phyloP scores from a whole-genome alignment of 2,329 filamentous ascomycete genomes.

The Arachnopeziza araneosa region DNA sequence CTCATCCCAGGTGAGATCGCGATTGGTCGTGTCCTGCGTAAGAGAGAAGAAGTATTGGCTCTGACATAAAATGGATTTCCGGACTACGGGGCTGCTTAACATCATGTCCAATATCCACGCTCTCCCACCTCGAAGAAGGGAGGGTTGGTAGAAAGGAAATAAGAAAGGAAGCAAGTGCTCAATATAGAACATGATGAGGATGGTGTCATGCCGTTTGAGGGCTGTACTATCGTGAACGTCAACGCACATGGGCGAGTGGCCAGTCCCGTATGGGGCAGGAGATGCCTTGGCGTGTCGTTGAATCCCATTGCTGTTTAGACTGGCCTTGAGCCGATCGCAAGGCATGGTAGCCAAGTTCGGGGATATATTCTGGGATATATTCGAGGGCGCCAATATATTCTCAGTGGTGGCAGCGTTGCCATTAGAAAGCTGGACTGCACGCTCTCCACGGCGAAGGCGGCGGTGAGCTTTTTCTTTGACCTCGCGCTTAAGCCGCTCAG shows the following conservation, averaged over 20 bases:
- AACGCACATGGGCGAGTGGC: constrained; percentile 10
- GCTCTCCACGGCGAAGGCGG: constrained; percentile 34
- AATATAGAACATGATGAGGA: constrained; percentile 52
- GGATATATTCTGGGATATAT: too few species aligned
- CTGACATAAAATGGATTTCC: constrained; percentile 49
- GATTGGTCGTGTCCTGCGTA: constrained; percentile 6
- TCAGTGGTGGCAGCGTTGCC: background rate
- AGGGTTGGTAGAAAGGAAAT: constrained; percentile 57
- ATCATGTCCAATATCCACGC: constrained; percentile 56
- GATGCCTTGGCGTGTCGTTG: constrained; percentile 10
- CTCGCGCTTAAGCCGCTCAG: constrained; percentile 49
- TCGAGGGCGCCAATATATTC: background rate
- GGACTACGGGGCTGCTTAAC: constrained; percentile 49
- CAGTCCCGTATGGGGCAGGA: constrained; percentile 3
- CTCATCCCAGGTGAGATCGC: constrained; percentile 37
- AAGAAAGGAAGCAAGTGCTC: constrained; percentile 58
- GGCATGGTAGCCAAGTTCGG: background rate
- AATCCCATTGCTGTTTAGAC: constrained; percentile 7
- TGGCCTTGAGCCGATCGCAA: background rate
- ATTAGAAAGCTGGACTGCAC: constrained; percentile 1
- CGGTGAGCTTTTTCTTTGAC: constrained; percentile 49
- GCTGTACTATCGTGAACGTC: constrained; percentile 8
- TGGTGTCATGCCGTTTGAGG: constrained; percentile 15
- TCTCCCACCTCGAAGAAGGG: constrained; percentile 49
- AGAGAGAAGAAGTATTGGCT: constrained; percentile 49